These are phyloP conservation scores for Canavalia gladiata DNA, from an alignment of 306 rosid species.

Conservation along the genomic window DNA sequence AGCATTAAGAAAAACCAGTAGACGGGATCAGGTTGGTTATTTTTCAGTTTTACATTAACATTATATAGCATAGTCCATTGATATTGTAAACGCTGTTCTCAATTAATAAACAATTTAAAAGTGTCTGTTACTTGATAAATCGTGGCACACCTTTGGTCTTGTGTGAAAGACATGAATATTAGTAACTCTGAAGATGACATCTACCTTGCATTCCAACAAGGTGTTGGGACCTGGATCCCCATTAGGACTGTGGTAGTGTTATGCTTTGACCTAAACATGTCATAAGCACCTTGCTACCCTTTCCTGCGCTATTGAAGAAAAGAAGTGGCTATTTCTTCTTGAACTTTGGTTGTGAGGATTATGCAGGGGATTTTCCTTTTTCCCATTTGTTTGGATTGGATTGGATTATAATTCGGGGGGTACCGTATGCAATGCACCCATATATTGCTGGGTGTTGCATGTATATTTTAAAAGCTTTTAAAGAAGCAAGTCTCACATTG, in stretches of 20 bases:
- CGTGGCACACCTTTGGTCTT: slow-evolving; percentile 1
- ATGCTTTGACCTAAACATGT: slow-evolving; percentile 27
- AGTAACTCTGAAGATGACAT: slow-evolving; percentile 23
- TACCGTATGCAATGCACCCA: not conserved
- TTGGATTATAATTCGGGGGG: slow-evolving; percentile 11
- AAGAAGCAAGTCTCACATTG: not conserved
- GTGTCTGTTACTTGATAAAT: slow-evolving; percentile 28
- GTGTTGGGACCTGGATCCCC: not conserved
- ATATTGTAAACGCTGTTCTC: slow-evolving; percentile 30
- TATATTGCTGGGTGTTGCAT: slow-evolving; percentile 6
- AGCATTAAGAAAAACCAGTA: slow-evolving; percentile 76
- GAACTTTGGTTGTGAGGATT: slow-evolving; percentile 21
- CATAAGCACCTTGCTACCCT: slow-evolving; percentile 20
- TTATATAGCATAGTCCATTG: slow-evolving; percentile 22
- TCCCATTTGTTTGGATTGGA: not conserved
- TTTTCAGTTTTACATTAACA: slow-evolving; percentile 37
- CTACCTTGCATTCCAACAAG: slow-evolving; percentile 33
- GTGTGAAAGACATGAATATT: slow-evolving; percentile 13
- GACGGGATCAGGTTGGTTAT: slow-evolving; percentile 47
- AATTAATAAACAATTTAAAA: slow-evolving; percentile 29
- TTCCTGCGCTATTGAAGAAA: not conserved
- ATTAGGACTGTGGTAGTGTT: not conserved
- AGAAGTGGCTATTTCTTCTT: slow-evolving; percentile 6
- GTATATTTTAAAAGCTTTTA: not conserved
- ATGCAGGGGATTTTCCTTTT: slow-evolving; percentile 1